Base-by-base conservation (phyloP, 805 yeast species). In the Saturnispora besseyi region DNA sequence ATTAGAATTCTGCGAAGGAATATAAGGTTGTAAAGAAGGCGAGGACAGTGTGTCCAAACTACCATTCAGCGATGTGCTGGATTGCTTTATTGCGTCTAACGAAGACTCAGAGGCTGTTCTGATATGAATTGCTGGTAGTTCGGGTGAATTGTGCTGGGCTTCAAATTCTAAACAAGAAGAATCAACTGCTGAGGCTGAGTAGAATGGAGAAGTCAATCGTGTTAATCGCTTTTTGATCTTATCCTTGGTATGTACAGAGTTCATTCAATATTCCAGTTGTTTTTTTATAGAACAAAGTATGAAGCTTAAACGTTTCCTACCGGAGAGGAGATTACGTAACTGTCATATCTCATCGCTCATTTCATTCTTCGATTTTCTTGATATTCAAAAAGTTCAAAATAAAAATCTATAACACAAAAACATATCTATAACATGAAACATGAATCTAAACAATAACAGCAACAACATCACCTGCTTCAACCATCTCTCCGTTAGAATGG, bases 391-490 rank as follows among this genome's bases (percentile, higher is more conserved):
- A 13, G 5, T 38, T 6, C 29, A 26, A 26, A 26, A 26, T 5
- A 28, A n/a, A 24, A 24, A 15, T 12, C 7, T 12, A 38, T 6
- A 38, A 38, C 18, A 24, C 5, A 24, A 22, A 15, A 15, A 30
- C 10, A 21, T 13, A 22, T 22, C 18, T 46, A 28, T 29, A 46
- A 32, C 40, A 18, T 28, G 4, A 43, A 6, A 24, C 2, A 13
- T 9, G 26, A 30, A 24, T 32, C 44, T 63, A 77, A 64, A 78
- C 82, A 38, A 85, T 70, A 24, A 90, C 96, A 46, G 84, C 97
- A 44, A 93, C 96, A 54, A 88, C 69, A 65, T 93, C 98, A 55
- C 99, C 99, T 37, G 96, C 88, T 53, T 91, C 97, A 38, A 91
- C 95, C 85, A 93, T 87, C 62, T 91, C 96, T 61, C 98, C 98